phyloP scores from a whole-genome alignment of 2,329 filamentous ascomycete genomes.

The Boeremia lycopersici region DNA sequence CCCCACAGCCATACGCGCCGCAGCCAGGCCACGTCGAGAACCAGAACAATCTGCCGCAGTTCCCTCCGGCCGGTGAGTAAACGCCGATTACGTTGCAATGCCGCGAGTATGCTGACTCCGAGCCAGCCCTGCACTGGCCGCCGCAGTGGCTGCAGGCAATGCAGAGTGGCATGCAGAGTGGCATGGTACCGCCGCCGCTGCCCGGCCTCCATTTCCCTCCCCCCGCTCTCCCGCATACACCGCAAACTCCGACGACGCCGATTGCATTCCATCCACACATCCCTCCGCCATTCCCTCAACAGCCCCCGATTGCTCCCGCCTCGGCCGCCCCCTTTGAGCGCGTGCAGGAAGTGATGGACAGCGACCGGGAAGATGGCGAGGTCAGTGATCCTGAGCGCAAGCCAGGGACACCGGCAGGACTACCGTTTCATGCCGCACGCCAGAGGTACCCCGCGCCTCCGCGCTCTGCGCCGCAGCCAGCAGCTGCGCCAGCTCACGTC shows the following conservation, averaged over 20 bases:
- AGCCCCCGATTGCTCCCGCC: not conserved
- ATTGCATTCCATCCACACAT: conserved; percentile 6
- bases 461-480: conserved; percentile 30
- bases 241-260: conserved; percentile 25
- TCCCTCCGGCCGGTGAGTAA: conserved; percentile 8
- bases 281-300: conserved; percentile 18
- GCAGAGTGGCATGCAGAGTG: conserved; percentile 27
- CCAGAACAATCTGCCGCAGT: conserved; percentile 8
- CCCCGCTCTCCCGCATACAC: conserved; percentile 26
- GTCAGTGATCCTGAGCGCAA: conserved; percentile 63
- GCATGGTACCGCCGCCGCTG: conserved; percentile 27
- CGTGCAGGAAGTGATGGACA: conserved; percentile 42
- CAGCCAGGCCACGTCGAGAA: conserved; percentile 14
- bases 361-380: conserved; percentile 74
- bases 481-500: not conserved
- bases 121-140: conserved; percentile 19
- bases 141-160: conserved; percentile 38
- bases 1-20: conserved; percentile 11
- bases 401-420: conserved; percentile 19
- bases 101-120: not conserved
- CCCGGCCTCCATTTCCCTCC: conserved; percentile 27
- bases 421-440: conserved; percentile 15
- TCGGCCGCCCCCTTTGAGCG: conserved; percentile 28
- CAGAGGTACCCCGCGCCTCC: conserved; percentile 22
- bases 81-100: not conserved